Percentiles rank a stretch among this genome's conserved stretches.
These are phyloP conservation scores for Hymenoscyphus fraxineus DNA, from an alignment of 2,329 filamentous ascomycete genomes.

Conservation along the genomic window DNA sequence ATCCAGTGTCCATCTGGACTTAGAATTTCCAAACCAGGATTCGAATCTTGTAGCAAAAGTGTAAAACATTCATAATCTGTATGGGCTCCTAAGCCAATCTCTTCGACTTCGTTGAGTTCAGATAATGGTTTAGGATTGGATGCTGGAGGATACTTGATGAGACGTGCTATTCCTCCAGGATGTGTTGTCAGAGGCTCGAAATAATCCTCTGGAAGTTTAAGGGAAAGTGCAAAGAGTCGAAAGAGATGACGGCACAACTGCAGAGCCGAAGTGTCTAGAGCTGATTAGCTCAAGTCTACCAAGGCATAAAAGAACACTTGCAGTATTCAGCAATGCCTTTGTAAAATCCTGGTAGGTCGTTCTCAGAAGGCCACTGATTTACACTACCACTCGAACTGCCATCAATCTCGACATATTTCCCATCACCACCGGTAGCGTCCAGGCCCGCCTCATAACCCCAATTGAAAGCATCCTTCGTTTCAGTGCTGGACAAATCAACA, in stretches of 20 bases:
- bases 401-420: slow-evolving; percentile 34
- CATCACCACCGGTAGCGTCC: slow-evolving; percentile 32
- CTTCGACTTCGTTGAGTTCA: slow-evolving; percentile 29
- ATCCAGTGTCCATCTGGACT: slow-evolving; percentile 45
- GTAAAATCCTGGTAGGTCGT: slow-evolving; percentile 31
- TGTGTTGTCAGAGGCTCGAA: slow-evolving; percentile 42
- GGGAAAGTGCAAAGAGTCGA: slow-evolving; percentile 39
- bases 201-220: slow-evolving; percentile 40
- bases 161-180: slow-evolving; percentile 42
- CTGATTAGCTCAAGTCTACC: neutral
- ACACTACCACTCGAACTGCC: slow-evolving; percentile 24
- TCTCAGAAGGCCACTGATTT: slow-evolving; percentile 32
- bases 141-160: slow-evolving; percentile 49
- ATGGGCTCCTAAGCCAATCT: slow-evolving; percentile 43
- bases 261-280: slow-evolving; percentile 22
- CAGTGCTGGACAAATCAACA: slow-evolving; percentile 41
- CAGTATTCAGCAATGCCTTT: slow-evolving; percentile 31
- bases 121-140: slow-evolving; percentile 30
- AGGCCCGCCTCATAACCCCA: slow-evolving; percentile 34
- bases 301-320: slow-evolving; percentile 5
- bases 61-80: slow-evolving; percentile 56
- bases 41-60: slow-evolving; percentile 49
- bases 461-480: slow-evolving; percentile 44
- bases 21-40: slow-evolving; percentile 50
- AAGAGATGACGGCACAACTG: slow-evolving; percentile 39